Base-by-base conservation (phyloP, 2,329 filamentous ascomycete species). In the Penicillium sp. region DNA sequence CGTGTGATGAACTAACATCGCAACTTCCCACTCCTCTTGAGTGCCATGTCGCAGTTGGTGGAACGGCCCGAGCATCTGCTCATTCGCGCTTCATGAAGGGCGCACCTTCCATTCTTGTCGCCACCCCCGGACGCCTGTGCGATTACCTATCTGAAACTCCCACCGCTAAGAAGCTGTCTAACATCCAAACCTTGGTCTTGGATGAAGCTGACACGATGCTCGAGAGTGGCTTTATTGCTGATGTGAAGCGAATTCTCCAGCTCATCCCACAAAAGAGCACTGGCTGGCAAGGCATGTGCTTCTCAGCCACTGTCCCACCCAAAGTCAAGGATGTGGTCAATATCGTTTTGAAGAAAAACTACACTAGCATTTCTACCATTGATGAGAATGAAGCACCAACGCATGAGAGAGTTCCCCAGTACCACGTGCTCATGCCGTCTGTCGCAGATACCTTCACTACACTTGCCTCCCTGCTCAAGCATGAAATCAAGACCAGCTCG, bases 331-430 rank as follows among this genome's bases (percentile, higher is more conserved):
- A 80, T 41, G 77, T 96, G 19, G 88, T 91, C 41, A 81, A 82
- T 53, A 72, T 76, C 57, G 88, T 88, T 3, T 46, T 66, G 51
- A 59, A 57, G 26, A 49, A 49, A 21, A 76, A 88, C 57, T 95
- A 95, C 69, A 83, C 91, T 64, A 95, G 89, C 62, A 84, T 95
- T 52, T 86, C 90, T 65, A 94, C 88, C 15, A 86, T 96, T 54
- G 75, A 79, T 51, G 78, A 83, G 53, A 81, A 90, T 55, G 91
- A 96, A 59, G 75, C 78, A 6, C 85, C 87, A 28, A 96, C 90
- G 1, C 90, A 76, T 51, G 73, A 76, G 55, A 65, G 69, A 45
- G 75, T 78, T 1, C 71, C 72, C 2, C 76, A 78, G 53, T 75
- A 72, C 62, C 70, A 65, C 41, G 66, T 77, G 21, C 61, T 72